phyloP scores from a whole-genome alignment of 306 rosid species.

The Senna siamea region DNA sequence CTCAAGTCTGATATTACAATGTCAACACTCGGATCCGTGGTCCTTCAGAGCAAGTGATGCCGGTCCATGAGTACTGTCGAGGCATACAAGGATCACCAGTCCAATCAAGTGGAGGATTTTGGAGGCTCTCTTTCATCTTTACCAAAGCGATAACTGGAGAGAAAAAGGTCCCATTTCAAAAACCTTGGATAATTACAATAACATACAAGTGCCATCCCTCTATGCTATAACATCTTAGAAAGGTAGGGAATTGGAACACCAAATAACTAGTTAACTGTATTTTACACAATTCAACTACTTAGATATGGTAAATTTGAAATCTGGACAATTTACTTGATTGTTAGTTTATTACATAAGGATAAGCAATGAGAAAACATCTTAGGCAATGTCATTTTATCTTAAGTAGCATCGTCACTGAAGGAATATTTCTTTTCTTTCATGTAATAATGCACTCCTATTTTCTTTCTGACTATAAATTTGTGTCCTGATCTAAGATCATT shows the following conservation, averaged over 20 bases:
- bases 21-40: neutral
- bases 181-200: constrained; percentile 11
- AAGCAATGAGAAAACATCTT: constrained; percentile 29
- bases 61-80: constrained; percentile 79
- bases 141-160: constrained; percentile 69
- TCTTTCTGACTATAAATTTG: constrained; percentile 7
- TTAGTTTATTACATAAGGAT: neutral
- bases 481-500: constrained; percentile 26
- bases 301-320: neutral
- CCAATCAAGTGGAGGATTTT: constrained; percentile 79
- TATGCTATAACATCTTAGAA: constrained; percentile 19
- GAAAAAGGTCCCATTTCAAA: constrained; percentile 32
- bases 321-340: neutral
- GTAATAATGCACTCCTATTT: constrained; percentile 20
- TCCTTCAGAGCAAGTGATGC: constrained; percentile 46
- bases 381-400: constrained; percentile 1
- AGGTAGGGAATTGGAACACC: neutral
- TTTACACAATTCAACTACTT: neutral
- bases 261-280: constrained; percentile 6
- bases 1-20: constrained; percentile 14
- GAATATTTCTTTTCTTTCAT: constrained; percentile 18
- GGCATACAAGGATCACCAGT: constrained; percentile 95
- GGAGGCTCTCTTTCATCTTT: constrained; percentile 53
- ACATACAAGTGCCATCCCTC: neutral
- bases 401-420: constrained; percentile 18